Base-by-base conservation (phyloP, 257 asterid species). In the Avicennia marina region DNA sequence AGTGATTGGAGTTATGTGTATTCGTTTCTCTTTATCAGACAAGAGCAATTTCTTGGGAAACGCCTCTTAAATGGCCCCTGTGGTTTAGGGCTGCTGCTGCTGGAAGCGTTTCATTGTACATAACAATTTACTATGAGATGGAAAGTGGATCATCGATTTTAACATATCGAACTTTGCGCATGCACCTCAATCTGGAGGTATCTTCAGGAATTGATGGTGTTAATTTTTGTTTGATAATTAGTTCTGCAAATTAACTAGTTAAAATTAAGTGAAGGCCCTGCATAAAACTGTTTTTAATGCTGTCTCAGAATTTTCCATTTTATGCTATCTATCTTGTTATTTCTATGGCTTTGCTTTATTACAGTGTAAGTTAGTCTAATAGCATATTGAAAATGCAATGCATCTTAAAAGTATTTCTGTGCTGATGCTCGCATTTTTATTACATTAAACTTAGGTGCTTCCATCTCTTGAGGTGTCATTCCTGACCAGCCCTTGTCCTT, bases 31-130 rank as follows among this genome's bases (percentile, higher is more conserved):
- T 70, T 71, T 72, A 54, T 11, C 73, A 93, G 98, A 72, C 65
- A 33, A 59, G 76, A 33, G 41, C 79, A 60, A 71, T 78, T 73
- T 65, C 71, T 13, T 75, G 76, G 76, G 86, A 80, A 69, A 42
- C 69, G 39, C 89, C 95, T 4, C 51, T 84, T 62, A 68, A 50
- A 66, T 89, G 95, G 94, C 95, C 95, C 62, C 90, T 93, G 38
- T 93, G 95, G 96, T 82, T 93, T 77, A 80, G 98, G 72, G 98
- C 97, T 57, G 97, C 98, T 57, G 80, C 73, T 58, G 70, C 90
- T 24, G 98, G 98, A 72, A 86, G 81, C 60, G 50, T 81, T 51
- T 77, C 96, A 17, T 72, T 93, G 58, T 78, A 66, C 56, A 44
- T 83, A 63, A 67, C 86, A 51, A 67, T 93, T 64, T 93, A 82